Evolutionary conservation across 1,284 basidiomycete species (phyloP).

Genomic region (Vanrija pseudolonga): DNA sequence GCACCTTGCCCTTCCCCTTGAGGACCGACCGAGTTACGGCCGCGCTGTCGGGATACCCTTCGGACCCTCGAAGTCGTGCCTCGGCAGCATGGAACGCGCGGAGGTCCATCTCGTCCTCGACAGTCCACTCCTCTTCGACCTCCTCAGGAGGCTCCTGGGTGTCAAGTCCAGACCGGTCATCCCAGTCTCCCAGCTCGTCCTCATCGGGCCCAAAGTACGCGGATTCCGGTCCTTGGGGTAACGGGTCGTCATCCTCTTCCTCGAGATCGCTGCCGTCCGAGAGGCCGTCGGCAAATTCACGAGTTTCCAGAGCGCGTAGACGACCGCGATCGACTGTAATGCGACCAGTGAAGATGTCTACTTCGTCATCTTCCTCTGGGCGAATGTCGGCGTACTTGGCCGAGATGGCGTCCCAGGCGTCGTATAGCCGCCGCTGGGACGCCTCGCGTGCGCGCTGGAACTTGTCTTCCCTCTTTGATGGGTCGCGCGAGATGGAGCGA

Average conservation of each 20-base stretch:
- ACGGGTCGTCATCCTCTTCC: constrained; percentile 5
- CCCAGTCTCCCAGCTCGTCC: constrained; percentile 40
- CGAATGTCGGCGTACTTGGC: constrained; percentile 37
- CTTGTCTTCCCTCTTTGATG: no score
- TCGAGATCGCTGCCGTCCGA: constrained; percentile 7
- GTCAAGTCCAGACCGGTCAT: constrained; percentile 29
- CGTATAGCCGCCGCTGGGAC: neutral
- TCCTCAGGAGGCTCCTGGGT: constrained; percentile 13
- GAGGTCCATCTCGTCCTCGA: constrained; percentile 30
- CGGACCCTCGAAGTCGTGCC: neutral
- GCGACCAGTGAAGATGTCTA: constrained; percentile 36
- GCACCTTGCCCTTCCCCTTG: no score
- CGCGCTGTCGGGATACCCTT: no score
- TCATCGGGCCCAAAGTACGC: constrained; percentile 22
- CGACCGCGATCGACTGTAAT: constrained; percentile 33
- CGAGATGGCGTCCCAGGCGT: constrained; percentile 36
- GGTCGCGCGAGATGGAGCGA: no score
- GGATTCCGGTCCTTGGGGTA: neutral
- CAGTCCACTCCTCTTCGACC: constrained; percentile 14
- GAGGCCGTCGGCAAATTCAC: constrained; percentile 21
- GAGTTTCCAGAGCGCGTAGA: constrained; percentile 12
- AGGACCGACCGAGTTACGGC: no score
- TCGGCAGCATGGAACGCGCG: constrained; percentile 23
- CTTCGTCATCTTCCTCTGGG: constrained; percentile 47
- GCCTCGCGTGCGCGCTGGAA: no score